Conservation (phyloP, 176 grass and related monocot species). For the Calamus simplicifolius region DNA sequence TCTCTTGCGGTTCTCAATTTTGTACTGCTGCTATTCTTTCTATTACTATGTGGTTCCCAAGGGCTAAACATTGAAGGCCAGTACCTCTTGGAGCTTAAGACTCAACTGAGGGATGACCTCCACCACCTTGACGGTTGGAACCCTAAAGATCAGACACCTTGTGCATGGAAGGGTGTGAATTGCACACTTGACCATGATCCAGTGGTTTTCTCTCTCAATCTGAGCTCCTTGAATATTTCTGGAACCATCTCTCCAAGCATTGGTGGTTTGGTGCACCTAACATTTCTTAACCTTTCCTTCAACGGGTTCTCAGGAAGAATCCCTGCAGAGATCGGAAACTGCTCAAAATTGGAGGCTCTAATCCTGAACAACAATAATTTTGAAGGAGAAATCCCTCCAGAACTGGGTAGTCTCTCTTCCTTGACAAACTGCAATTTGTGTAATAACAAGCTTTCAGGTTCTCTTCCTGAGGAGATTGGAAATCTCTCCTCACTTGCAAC, state of each 20-base stretch:
- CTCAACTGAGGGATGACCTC: conserved; percentile 43
- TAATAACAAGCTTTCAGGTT: conserved; percentile 74
- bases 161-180: conserved; percentile 65
- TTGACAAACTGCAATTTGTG: conserved; percentile 62
- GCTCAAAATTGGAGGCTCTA: conserved; percentile 43
- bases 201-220: conserved; percentile 43
- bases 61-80: conserved; percentile 57
- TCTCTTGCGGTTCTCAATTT: conserved; percentile 19
- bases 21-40: conserved; percentile 28
- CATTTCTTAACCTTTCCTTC: conserved; percentile 62
- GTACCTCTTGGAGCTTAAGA: conserved; percentile 70
- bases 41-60: conserved; percentile 35
- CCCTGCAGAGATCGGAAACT: conserved; percentile 56
- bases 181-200: conserved; percentile 38
- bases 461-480: conserved; percentile 70
- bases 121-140: conserved; percentile 67
- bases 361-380: conserved; percentile 73
- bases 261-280: conserved; percentile 45
- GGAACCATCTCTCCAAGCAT: conserved; percentile 58
- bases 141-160: conserved; percentile 36
- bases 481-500: conserved; percentile 61
- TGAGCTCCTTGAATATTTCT: conserved; percentile 70
- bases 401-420: conserved; percentile 56
- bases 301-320: conserved; percentile 66
- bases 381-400: conserved; percentile 38